Conservation (phyloP, 1,284 basidiomycete species). For the Fomes fomentarius region DNA sequence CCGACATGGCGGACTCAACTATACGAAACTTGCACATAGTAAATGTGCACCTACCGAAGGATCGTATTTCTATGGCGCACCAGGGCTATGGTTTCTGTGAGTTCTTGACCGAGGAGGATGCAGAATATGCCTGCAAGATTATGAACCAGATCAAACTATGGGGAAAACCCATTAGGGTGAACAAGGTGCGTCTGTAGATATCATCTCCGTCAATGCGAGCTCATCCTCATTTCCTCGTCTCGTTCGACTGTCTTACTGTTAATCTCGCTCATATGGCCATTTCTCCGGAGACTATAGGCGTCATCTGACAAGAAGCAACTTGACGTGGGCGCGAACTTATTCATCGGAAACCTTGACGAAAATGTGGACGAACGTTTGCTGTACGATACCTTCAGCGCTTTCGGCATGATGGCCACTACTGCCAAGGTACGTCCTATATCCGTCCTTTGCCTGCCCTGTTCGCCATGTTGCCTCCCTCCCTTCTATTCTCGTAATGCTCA, state of each 20-base stretch:
- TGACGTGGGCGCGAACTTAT: conserved; percentile 90
- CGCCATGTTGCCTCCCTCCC: conserved; percentile 3
- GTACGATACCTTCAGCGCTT: conserved; percentile 95
- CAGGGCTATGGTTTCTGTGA: conserved; percentile 99
- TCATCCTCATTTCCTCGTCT: background rate
- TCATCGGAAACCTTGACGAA: conserved; percentile 88
- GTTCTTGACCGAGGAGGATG: conserved; percentile 96
- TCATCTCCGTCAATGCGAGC: background rate
- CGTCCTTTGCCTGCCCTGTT: conserved; percentile 10
- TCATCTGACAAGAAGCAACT: conserved; percentile 98
- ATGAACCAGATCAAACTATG: conserved; percentile 99
- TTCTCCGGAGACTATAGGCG: conserved; percentile 51
- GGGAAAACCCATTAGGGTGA: conserved; percentile 97
- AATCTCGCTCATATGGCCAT: background rate
- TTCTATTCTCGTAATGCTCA: background rate
- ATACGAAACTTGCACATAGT: conserved; percentile 64
- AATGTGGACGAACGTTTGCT: conserved; percentile 92
- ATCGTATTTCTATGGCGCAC: conserved; percentile 96
- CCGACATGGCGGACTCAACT: too few species aligned
- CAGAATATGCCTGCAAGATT: conserved; percentile 99
- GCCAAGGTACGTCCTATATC: conserved; percentile 74
- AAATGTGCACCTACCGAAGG: conserved; percentile 99
- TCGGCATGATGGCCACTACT: conserved; percentile 92
- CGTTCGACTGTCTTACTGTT: background rate
- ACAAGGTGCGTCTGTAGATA: conserved; percentile 72